phyloP scores from a whole-genome alignment of 495 filamentous ascomycete genomes.

The Penicillium egyptiacum region DNA sequence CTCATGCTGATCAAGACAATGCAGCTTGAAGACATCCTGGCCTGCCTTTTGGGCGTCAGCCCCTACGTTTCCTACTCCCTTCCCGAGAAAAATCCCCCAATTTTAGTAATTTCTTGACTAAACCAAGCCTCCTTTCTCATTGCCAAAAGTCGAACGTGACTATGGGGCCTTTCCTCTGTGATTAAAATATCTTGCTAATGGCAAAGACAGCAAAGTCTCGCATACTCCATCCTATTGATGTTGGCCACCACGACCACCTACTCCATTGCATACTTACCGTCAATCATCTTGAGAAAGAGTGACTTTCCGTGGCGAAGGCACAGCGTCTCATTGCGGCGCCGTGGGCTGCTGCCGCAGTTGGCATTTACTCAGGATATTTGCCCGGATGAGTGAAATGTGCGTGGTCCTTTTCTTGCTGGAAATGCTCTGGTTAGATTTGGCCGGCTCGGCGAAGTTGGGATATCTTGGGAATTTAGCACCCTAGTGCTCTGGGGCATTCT shows the following conservation, averaged over 20 bases:
- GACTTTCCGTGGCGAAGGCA: constrained; percentile 52
- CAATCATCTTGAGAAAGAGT: constrained; percentile 63
- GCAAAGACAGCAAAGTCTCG: constrained; percentile 53
- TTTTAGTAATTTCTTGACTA: constrained; percentile 47
- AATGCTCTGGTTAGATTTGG: constrained; percentile 32
- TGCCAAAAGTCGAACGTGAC: constrained; percentile 49
- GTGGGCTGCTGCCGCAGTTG: constrained; percentile 50
- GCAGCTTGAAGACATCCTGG: constrained; percentile 42
- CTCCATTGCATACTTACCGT: constrained; percentile 60
- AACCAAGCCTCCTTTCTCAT: constrained; percentile 47
- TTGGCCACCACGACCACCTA: constrained; percentile 52
- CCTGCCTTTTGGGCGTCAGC: constrained; percentile 31
- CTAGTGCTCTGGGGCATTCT: constrained; percentile 7
- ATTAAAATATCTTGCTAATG: constrained; percentile 40
- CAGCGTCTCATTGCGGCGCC: constrained; percentile 60
- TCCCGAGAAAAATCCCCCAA: constrained; percentile 45
- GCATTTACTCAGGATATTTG: constrained; percentile 36
- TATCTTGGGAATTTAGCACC: background rate
- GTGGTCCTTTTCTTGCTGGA: constrained; percentile 52
- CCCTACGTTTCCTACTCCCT: constrained; percentile 50
- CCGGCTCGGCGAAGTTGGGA: background rate
- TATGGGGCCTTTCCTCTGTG: constrained; percentile 38
- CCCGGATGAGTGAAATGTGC: constrained; percentile 47
- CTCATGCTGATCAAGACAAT: background rate
- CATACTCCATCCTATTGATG: constrained; percentile 49